Percentiles rank a stretch among this genome's conserved stretches.
These are phyloP conservation scores for Pseudogymnoascus verrucosus DNA, from an alignment of 2,329 filamentous ascomycete species.

Conservation along the genomic window DNA sequence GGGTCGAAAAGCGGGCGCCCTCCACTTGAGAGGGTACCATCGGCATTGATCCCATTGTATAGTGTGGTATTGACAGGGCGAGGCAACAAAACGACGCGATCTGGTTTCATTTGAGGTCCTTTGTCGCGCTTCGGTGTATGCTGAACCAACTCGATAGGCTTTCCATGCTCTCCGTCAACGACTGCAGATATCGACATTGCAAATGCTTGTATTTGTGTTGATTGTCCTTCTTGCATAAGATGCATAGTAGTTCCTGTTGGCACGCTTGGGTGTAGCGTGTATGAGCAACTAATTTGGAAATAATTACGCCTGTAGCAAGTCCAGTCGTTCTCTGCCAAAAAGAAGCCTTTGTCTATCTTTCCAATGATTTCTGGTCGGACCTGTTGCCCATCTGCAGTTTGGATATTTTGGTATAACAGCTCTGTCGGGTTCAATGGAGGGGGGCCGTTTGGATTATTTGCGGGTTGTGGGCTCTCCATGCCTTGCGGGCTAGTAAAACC, in stretches of 20 bases:
- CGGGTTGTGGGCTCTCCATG: conserved; percentile 23
- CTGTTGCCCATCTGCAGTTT: conserved; percentile 39
- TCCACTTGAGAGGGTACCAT: neutral
- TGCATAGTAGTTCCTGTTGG: conserved; percentile 37
- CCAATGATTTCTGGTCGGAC: conserved; percentile 56
- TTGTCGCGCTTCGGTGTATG: conserved; percentile 68
- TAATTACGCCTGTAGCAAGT: conserved; percentile 70
- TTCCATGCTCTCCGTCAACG: conserved; percentile 53
- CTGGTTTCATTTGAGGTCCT: conserved; percentile 57
- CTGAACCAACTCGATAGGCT: conserved; percentile 64
- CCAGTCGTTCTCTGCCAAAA: conserved; percentile 58
- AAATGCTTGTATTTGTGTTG: conserved; percentile 47
- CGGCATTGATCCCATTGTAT: neutral
- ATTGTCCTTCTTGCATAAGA: conserved; percentile 20
- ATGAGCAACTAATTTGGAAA: conserved; percentile 59
- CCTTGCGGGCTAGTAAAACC: conserved; percentile 28
- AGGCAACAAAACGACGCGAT: conserved; percentile 33
- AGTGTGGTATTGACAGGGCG: conserved; percentile 15
- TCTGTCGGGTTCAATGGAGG: conserved; percentile 32
- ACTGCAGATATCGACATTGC: conserved; percentile 60
- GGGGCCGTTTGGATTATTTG: conserved; percentile 15
- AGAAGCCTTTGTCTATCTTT: conserved; percentile 65
- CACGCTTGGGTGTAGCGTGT: conserved; percentile 43
- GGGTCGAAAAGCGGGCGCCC: conserved; percentile 15
- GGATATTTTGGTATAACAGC: conserved; percentile 37